Evolutionary conservation across 306 rosid genomes (phyloP).

Genomic region (Astragalus membranaceus): DNA sequence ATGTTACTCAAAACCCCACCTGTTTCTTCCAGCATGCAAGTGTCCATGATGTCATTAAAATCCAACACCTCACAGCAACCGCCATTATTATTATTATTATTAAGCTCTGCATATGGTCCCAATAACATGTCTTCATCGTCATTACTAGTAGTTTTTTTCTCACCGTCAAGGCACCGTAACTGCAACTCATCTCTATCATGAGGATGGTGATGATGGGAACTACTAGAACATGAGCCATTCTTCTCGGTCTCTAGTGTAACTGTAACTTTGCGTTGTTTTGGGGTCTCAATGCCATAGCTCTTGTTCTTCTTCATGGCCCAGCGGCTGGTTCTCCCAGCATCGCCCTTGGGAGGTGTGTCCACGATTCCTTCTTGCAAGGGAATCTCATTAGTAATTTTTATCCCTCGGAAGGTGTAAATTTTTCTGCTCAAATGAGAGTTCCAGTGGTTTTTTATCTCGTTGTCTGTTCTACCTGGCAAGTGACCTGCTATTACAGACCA

Average conservation of each 20-base stretch:
- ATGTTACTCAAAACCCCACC: conserved; percentile 5
- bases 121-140: neutral
- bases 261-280: neutral
- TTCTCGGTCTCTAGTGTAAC: neutral
- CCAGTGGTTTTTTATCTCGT: conserved; percentile 93
- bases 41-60: conserved; percentile 27
- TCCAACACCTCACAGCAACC: conserved; percentile 5
- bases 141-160: neutral
- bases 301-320: conserved; percentile 46
- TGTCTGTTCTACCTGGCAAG: conserved; percentile 85
- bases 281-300: neutral
- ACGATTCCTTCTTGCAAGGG: neutral
- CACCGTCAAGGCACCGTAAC: neutral
- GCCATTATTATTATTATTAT: conserved; percentile 1
- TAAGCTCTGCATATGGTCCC: neutral
- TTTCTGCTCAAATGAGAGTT: conserved; percentile 73
- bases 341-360: conserved; percentile 33
- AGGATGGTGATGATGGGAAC: too few relatives aligned
- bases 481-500: conserved; percentile 89
- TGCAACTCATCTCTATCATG: neutral
- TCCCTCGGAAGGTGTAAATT: conserved; percentile 33
- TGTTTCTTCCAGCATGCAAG: conserved; percentile 4
- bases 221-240: too few relatives aligned
- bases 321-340: conserved; percentile 47
- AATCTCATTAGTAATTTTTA: neutral